These are phyloP conservation scores for Boletus subcaerulescens DNA, from an alignment of 768 basidiomycete species.

Conservation along the genomic window DNA sequence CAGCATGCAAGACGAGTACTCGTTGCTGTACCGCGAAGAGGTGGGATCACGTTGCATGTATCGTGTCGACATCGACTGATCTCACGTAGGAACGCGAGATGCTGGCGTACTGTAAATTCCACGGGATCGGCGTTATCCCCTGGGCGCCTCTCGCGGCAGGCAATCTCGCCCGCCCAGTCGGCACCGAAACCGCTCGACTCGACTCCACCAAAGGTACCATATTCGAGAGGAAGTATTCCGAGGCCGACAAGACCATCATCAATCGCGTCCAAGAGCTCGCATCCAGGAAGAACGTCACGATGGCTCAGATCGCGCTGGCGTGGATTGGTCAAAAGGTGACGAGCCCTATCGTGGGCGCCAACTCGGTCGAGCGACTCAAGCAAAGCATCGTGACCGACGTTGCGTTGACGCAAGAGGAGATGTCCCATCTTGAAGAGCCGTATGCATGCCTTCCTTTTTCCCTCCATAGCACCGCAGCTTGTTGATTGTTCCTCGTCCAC, in stretches of 20 bases:
- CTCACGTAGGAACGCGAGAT: conserved; percentile 42
- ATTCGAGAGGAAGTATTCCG: conserved; percentile 24
- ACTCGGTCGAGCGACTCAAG: conserved; percentile 30
- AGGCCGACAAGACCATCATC: conserved; percentile 36
- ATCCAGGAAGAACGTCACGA: conserved; percentile 37
- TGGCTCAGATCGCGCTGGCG: conserved; percentile 45
- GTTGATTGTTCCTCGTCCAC: no score
- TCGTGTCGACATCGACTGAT: no score
- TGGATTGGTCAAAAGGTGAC: conserved; percentile 41
- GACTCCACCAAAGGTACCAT: conserved; percentile 5
- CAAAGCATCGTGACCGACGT: conserved; percentile 28
- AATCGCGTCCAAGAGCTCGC: conserved; percentile 39
- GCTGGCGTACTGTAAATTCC: conserved; percentile 43
- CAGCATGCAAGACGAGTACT: conserved; percentile 51
- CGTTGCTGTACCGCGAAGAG: conserved; percentile 53
- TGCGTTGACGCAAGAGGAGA: conserved; percentile 29
- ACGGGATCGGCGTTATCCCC: conserved; percentile 53
- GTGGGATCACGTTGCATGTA: not conserved
- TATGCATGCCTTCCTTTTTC: conserved; percentile 10
- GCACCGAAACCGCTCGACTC: conserved; percentile 21
- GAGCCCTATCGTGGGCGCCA: conserved; percentile 45
- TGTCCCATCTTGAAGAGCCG: conserved; percentile 29
- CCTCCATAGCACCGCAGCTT: no score
- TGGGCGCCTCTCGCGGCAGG: conserved; percentile 46
- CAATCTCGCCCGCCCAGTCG: conserved; percentile 37